Evolutionary conservation across 2,329 filamentous ascomycete genomes (phyloP).

Genomic region (Apiospora koreana): DNA sequence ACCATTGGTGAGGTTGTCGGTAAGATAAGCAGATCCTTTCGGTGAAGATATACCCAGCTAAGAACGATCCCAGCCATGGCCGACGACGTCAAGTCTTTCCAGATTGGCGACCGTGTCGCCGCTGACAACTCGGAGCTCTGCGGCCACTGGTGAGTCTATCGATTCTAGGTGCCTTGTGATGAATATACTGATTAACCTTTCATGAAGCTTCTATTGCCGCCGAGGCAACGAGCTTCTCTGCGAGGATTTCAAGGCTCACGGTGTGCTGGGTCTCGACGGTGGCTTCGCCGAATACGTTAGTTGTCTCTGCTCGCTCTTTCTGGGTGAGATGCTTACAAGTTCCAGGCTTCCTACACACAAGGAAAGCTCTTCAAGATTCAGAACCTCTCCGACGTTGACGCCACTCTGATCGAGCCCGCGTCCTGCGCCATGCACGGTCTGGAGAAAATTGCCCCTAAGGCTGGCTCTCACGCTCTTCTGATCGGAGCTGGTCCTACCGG

Average conservation of each 20-base stretch:
- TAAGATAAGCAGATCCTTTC: conserved; percentile 25
- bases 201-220: conserved; percentile 64
- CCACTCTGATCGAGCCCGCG: conserved; percentile 69
- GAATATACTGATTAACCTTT: conserved; percentile 17
- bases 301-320: neutral
- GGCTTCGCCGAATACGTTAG: conserved; percentile 69
- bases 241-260: conserved; percentile 68
- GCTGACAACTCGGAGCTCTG: conserved; percentile 68
- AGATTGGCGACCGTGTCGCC: conserved; percentile 64
- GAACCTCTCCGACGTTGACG: conserved; percentile 67
- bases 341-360: conserved; percentile 47
- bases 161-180: neutral
- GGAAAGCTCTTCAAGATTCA: conserved; percentile 64
- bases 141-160: conserved; percentile 53
- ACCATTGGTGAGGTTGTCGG: conserved; percentile 65
- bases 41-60: conserved; percentile 10
- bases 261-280: conserved; percentile 64
- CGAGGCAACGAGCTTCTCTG: conserved; percentile 68
- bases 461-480: conserved; percentile 65
- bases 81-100: conserved; percentile 59
- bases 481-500: conserved; percentile 70
- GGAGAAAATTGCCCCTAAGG: conserved; percentile 67
- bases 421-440: conserved; percentile 72
- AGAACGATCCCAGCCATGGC: conserved; percentile 25
- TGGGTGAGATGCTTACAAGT: conserved; percentile 2